These are phyloP conservation scores for Talaromyces trachyspermus DNA, from an alignment of 495 filamentous ascomycete genomes.

Conservation along the genomic window DNA sequence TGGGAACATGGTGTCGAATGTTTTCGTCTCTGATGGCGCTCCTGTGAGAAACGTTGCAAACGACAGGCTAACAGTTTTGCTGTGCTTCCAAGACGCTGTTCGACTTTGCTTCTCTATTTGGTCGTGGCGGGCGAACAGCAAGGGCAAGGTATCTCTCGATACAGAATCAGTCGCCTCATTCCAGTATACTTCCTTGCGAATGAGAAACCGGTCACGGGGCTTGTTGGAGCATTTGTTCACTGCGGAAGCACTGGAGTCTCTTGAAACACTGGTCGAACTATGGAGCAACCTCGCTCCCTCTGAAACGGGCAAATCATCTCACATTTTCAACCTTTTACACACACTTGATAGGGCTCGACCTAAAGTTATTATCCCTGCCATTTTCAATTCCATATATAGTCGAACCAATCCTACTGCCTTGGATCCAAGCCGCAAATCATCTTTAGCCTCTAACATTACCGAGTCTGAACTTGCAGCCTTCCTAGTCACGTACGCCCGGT, in stretches of 20 bases:
- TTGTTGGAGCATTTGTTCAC: conserved; percentile 89
- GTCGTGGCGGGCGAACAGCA: conserved; percentile 76
- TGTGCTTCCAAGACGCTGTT: conserved; percentile 96
- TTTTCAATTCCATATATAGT: conserved; percentile 95
- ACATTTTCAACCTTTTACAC: conserved; percentile 77
- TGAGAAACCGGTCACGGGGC: conserved; percentile 80
- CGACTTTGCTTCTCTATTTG: conserved; percentile 87
- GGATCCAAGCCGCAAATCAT: conserved; percentile 74
- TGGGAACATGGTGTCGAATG: conserved; percentile 91
- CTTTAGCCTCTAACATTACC: conserved; percentile 71
- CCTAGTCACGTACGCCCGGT: conserved; percentile 78
- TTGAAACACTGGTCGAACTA: conserved; percentile 81
- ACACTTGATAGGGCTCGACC: conserved; percentile 87
- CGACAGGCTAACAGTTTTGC: conserved; percentile 80
- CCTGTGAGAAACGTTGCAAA: conserved; percentile 79
- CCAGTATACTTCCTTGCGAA: conserved; percentile 76
- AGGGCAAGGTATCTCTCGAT: conserved; percentile 51
- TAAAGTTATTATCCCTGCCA: conserved; percentile 87
- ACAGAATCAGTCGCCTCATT: conserved; percentile 71
- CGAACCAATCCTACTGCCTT: conserved; percentile 78
- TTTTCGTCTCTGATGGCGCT: conserved; percentile 72
- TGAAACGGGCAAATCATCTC: conserved; percentile 23
- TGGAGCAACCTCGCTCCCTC: conserved; percentile 54
- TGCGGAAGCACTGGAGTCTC: conserved; percentile 87
- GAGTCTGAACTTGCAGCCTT: conserved; percentile 82